Evolutionary conservation across 2,329 filamentous ascomycete genomes (phyloP), one percentile per base, ranked within the genome.

Genomic region (Pyrenochaeta sp.): DNA sequence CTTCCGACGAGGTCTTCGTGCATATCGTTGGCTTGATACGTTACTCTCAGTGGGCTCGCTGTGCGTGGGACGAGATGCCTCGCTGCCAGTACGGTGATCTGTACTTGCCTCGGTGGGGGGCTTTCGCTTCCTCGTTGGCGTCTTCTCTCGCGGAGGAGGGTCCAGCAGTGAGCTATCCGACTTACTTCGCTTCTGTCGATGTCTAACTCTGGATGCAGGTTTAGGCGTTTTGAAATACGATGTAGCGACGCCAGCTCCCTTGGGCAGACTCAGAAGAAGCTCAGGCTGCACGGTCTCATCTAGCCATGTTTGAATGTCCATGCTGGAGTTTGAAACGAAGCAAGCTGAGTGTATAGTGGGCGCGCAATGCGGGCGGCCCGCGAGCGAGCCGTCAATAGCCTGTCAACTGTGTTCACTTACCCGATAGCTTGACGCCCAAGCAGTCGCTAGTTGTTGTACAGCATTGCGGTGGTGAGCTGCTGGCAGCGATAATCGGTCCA

Each of bases 241-340:
- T 47, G 67, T 69, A 54, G 64, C 60, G 44, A 72, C 45, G 42
- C 45, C 58, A 42, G 61, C 58, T 49, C 64, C 50, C 28, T 71
- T 62, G 39, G 68, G 62, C 44, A 44, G 64, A 39, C 65, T 72
- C 49, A 72, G 67, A 53, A 69, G 58, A 50, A 64, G 66, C 54
- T 72, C 68, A 57, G 75, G 71, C 48, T 76, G 72, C 53, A 71
- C 75, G 7, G 76, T 81, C 53, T 78, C 72, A 50, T 78, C 73
- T 46, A 83, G 73, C 81, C 81, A 83, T 62, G 70, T 74, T 47
- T 68, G 69, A 61, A 83, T 79, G 61, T 83, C 78, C 80, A 82
- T 82, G 53, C 32, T 57, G 6, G 25, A 22, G 25, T 15, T 10
- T 15, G 25, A 44, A 44, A 22, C 24, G 25, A 44, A 22, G 24